phyloP scores from a whole-genome alignment of 371 early-diverging fungal genomes.

The Rhizopus stolonifer region DNA sequence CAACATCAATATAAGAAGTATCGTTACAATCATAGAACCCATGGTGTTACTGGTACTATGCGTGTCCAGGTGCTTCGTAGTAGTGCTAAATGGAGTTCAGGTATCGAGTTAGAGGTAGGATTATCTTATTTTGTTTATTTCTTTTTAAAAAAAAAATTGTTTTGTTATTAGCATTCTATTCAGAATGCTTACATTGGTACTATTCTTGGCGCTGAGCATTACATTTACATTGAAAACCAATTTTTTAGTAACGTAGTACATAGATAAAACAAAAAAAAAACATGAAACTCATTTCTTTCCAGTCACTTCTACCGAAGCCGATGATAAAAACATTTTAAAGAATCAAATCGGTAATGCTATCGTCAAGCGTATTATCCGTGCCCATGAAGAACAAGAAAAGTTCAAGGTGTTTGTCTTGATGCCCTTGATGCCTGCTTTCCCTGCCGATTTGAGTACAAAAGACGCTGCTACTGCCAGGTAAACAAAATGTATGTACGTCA shows the following conservation, averaged over 20 bases:
- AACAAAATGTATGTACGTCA: too few species aligned
- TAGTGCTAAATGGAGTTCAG: conserved; percentile 68
- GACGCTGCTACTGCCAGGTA: conserved; percentile 79
- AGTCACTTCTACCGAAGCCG: conserved; percentile 66
- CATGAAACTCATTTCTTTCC: conserved; percentile 14
- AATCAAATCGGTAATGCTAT: conserved; percentile 81
- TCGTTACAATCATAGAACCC: conserved; percentile 40
- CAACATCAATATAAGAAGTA: conserved; percentile 12
- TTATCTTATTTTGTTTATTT: too few species aligned
- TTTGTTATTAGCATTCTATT: conserved; percentile 67
- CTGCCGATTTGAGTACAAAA: conserved; percentile 74
- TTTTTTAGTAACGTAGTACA: conserved; percentile 73
- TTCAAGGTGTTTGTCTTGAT: conserved; percentile 89
- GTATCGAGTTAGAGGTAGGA: conserved; percentile 55
- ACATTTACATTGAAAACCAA: conserved; percentile 96
- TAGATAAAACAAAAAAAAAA: background rate
- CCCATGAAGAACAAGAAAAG: conserved; percentile 63
- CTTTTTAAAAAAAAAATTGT: background rate
- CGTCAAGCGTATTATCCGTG: conserved; percentile 77
- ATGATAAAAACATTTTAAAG: conserved; percentile 58
- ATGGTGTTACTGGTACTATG: conserved; percentile 49
- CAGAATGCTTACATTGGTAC: conserved; percentile 78
- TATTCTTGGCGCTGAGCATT: conserved; percentile 78
- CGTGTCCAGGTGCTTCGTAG: conserved; percentile 72
- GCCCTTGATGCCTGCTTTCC: conserved; percentile 95